Evolutionary conservation across 2,329 filamentous ascomycete genomes (phyloP).

Genomic region (Cladosporium austrohemisphaericum): DNA sequence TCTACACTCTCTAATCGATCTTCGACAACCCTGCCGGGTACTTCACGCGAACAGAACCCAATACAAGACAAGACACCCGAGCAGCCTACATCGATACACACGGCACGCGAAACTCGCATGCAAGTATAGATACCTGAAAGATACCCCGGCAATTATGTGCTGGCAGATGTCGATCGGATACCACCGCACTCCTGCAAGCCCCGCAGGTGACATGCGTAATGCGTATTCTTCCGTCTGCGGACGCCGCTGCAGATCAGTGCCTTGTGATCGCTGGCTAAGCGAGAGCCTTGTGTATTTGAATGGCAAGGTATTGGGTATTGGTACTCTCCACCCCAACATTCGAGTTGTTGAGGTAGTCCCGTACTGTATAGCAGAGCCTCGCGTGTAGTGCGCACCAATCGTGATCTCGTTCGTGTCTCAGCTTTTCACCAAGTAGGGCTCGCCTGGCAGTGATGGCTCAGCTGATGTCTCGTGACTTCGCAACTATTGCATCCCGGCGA

Average conservation of each 20-base stretch:
- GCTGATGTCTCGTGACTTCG: no score
- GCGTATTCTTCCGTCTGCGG: background rate
- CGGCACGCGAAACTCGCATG: slow-evolving; percentile 2
- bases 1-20: slow-evolving; percentile 73
- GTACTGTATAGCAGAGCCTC: background rate
- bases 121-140: slow-evolving; percentile 6
- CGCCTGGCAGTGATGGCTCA: no score
- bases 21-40: background rate
- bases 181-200: slow-evolving; percentile 2
- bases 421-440: no score
- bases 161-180: slow-evolving; percentile 2
- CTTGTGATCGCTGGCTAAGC: background rate
- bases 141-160: background rate
- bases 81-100: background rate
- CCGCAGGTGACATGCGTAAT: background rate
- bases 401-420: no score
- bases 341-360: background rate
- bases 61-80: background rate
- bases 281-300: background rate
- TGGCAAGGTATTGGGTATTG: no score
- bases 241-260: background rate
- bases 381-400: no score
- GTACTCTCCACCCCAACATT: background rate
- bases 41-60: background rate
- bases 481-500: no score